phyloP scores from a whole-genome alignment of 805 yeast genomes.

The Starmerella stigmatis region DNA sequence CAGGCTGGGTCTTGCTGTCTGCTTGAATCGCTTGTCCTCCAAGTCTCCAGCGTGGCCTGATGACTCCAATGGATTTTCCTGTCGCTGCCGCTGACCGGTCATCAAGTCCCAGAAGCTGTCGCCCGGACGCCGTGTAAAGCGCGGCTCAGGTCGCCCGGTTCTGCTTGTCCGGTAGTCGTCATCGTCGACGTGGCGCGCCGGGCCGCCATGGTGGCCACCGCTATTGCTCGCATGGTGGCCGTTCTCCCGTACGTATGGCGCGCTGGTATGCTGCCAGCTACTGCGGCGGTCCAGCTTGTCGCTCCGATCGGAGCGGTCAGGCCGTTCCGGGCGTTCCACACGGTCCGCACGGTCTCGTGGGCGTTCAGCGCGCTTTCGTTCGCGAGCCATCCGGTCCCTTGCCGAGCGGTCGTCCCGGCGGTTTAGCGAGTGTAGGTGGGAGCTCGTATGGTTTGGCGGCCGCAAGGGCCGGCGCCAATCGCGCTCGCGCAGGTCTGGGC shows the following conservation, averaged over 20 bases:
- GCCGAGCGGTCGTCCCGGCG: conserved; percentile 19
- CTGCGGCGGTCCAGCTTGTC: conserved; percentile 1
- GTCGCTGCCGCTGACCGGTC: conserved; percentile 1
- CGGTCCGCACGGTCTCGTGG: not conserved
- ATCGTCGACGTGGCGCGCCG: not conserved
- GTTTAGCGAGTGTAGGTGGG: not conserved
- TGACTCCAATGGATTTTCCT: not conserved
- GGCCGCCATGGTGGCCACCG: not conserved
- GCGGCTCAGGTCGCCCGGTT: conserved; percentile 2
- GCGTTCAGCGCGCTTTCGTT: conserved; percentile 9
- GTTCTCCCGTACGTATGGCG: conserved; percentile 3
- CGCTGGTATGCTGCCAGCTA: conserved; percentile 4
- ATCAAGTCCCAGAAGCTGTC: conserved; percentile 12
- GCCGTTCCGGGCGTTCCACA: not conserved
- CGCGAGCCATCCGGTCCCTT: conserved; percentile 11
- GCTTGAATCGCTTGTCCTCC: not conserved
- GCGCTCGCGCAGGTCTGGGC: not conserved
- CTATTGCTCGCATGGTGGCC: not conserved
- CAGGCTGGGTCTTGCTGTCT: too few relatives aligned
- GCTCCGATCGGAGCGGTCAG: not conserved
- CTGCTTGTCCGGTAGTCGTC: not conserved
- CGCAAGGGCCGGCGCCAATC: conserved; percentile 13
- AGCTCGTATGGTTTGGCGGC: not conserved
- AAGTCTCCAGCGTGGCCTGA: too few relatives aligned
- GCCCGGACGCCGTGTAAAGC: conserved; percentile 15